Percentiles rank a stretch among this genome's conserved stretches.
Conservation (phyloP, 2,329 filamentous ascomycete genomes). For the Stachybotrys chartarum region DNA sequence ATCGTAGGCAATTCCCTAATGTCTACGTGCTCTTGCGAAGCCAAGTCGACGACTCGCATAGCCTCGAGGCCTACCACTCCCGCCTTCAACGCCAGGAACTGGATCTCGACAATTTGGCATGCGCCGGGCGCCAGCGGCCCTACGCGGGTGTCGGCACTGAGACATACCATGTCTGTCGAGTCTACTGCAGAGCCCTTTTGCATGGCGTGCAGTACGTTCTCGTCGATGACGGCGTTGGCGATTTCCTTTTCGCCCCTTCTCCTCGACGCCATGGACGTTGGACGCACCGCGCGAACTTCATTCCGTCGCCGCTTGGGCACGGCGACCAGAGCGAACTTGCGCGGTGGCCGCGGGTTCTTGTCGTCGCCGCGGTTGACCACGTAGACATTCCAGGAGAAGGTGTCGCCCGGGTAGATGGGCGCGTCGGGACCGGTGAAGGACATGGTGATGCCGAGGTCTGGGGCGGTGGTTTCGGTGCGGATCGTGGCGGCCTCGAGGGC, state of each 20-base stretch:
- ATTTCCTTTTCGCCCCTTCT: conserved; percentile 31
- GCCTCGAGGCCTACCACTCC: conserved; percentile 67
- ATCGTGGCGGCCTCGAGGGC: conserved; percentile 46
- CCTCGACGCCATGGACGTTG: conserved; percentile 40
- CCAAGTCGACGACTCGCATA: conserved; percentile 65
- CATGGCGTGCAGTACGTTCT: conserved; percentile 63
- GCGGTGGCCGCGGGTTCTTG: conserved; percentile 33
- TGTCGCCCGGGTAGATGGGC: conserved; percentile 53
- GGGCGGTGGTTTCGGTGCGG: conserved; percentile 38
- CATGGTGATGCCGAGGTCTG: conserved; percentile 66
- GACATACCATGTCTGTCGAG: conserved; percentile 61
- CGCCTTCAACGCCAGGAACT: conserved; percentile 60
- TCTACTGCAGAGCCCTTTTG: conserved; percentile 60
- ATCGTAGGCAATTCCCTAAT: conserved; percentile 67
- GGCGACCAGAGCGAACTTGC: conserved; percentile 64
- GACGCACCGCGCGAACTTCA: conserved; percentile 44
- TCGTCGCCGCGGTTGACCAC: conserved; percentile 63
- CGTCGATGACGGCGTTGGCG: conserved; percentile 64
- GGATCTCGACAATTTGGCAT: conserved; percentile 66
- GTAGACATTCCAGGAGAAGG: conserved; percentile 67
- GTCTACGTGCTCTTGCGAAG: conserved; percentile 69
- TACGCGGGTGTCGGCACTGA: conserved; percentile 67
- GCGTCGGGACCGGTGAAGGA: conserved; percentile 58
- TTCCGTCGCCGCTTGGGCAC: conserved; percentile 57
- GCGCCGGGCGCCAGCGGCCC: conserved; percentile 65